A percentile compares a stretch with the other conserved stretches of the same genome.
Evolutionary conservation across 2,329 filamentous ascomycete species (phyloP).

Genomic region (Apiospora rasikravindrae): DNA sequence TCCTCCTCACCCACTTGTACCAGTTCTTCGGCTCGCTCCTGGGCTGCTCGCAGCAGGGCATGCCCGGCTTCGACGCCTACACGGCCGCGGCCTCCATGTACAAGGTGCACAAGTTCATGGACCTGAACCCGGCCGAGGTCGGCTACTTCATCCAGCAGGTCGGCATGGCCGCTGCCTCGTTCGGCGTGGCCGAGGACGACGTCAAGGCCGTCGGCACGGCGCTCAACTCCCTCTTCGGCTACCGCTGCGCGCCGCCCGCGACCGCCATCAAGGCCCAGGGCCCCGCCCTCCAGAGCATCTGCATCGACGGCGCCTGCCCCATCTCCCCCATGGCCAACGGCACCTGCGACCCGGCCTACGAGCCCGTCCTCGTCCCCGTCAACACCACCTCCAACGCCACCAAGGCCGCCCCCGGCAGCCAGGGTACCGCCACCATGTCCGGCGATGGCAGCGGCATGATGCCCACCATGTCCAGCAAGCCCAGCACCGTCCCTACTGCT

Average conservation of each 20-base stretch:
- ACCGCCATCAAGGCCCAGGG: constrained; percentile 51
- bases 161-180: constrained; percentile 59
- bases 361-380: constrained; percentile 33
- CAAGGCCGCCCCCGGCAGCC: constrained; percentile 22
- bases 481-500: constrained; percentile 28
- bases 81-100: constrained; percentile 52
- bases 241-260: constrained; percentile 53
- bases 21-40: constrained; percentile 65
- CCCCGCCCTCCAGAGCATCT: constrained; percentile 59
- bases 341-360: constrained; percentile 51
- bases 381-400: constrained; percentile 28
- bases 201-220: constrained; percentile 52
- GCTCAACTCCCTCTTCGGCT: constrained; percentile 56
- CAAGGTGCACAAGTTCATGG: constrained; percentile 65
- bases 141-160: constrained; percentile 67
- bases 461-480: constrained; percentile 24
- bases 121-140: constrained; percentile 54
- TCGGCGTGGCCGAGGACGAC: constrained; percentile 62
- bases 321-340: constrained; percentile 45
- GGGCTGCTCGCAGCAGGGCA: constrained; percentile 58
- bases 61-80: constrained; percentile 56
- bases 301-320: constrained; percentile 56
- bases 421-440: constrained; percentile 19
- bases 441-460: not conserved
- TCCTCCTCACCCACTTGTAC: constrained; percentile 66